Base-by-base conservation (phyloP, 495 filamentous ascomycete genomes). In the Tuber melanosporum region DNA sequence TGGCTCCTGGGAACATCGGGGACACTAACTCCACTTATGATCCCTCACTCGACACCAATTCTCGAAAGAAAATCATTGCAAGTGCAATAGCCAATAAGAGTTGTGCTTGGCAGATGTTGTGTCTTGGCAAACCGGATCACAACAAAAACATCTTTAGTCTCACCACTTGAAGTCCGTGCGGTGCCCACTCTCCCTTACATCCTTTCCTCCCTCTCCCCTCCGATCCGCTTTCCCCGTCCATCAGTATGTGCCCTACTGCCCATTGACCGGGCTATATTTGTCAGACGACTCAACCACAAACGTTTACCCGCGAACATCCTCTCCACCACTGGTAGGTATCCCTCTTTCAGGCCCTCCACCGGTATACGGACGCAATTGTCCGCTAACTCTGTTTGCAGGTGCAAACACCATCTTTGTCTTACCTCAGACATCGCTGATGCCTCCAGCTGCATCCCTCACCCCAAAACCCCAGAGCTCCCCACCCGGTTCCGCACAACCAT, bases 401-500 rank as follows among this genome's bases (percentile, higher is more conserved):
- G 57, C 57, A 66, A 66, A 66, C 57, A 66, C 0, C 26, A 46
- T 36, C 14, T 66, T 36, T 66, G 57, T 14, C 26, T 19, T 66
- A 12, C 52, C 52, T 57, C 3, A 10, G 52, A 8, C 57, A 36
- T 66, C 5, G 26, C 15, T 66, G 57, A 36, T 32, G 57, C 17
- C 57, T 66, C 15, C 26, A 36, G 26, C 57, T 66, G 32, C 57
- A 14, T 19, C 26, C 26, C 57, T 66, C 57, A 66, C 26, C 17
- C 32, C 26, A 32, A 66, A 74, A 72, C 66, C n/a, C 32, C 77
- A 80, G 62, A 76, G 66, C 66, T 74, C 66, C 77, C 71, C 74
- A 76, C 32, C n/a, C 52, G 71, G 41, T 45, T 72, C 20, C 41
- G 57, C 36, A 36, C 71, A 71, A 73, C 71, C n/a, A 71, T 69